Evolutionary conservation across 495 filamentous ascomycete species (phyloP), one percentile per base, ranked within the genome.

Genomic region (Penicillium nucicola): DNA sequence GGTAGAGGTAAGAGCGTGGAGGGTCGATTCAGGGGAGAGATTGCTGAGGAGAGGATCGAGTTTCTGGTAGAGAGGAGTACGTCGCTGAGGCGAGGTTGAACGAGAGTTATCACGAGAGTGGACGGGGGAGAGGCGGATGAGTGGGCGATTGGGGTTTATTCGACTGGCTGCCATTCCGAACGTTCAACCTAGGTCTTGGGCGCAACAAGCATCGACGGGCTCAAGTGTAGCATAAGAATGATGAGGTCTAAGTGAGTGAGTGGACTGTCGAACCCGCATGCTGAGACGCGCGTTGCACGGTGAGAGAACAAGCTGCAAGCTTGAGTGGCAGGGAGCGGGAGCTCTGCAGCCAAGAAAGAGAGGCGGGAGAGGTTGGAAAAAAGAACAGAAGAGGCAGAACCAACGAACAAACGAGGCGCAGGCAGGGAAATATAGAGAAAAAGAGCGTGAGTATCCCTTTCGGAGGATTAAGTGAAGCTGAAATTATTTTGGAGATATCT

Each of bases 1-100:
- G 14, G 82, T 84, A 9, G 67, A 67, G 30, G 72, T 69, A 32
- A 83, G 73, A 32, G 79, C 79, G 43, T 79, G 67, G 42, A 83
- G 64, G 3, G 78, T 83, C 7, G 78, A 75, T 47, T 80, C 68
- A 12, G 81, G 78, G 5, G 80, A 82, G 5, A 83, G 60, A 47
- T 77, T 78, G 37, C 70, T 63, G 20, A 84, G 72, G 2, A 84
- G 60, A 50, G 80, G 79, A 41, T 82, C 78, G 17, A 71, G 49
- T 32, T 62, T 52, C 30, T 68, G 60, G 46, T 65, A 73, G 38
- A 67, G 43, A 5, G 60, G 61, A 12, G 57, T 45, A 8, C 56
- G 56, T 47, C 62, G 58, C 23, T 60, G 60, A 5, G 66, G 60
- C 18, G 62, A 66, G 30, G 58, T 56, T 41, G 61, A 54, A 13